Conservation (phyloP, 2,329 filamentous ascomycete genomes). For the Neurospora sp. region DNA sequence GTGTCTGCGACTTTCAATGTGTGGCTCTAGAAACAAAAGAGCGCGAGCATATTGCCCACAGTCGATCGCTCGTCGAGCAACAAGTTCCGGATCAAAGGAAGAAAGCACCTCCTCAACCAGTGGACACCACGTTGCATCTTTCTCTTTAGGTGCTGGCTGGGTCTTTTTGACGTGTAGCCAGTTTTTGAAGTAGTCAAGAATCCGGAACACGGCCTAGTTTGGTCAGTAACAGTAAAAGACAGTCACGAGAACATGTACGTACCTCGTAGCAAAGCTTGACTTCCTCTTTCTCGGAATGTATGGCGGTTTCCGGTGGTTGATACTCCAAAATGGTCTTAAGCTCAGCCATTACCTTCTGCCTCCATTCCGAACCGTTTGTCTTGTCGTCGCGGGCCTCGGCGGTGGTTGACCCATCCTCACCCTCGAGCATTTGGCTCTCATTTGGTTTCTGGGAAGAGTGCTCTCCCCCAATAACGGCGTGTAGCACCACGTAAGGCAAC, state of each 20-base stretch:
- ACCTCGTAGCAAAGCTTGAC: constrained; percentile 83
- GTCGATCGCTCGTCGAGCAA: constrained; percentile 77
- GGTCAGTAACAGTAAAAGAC: constrained; percentile 11
- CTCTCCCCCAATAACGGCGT: constrained; percentile 65
- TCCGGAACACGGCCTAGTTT: constrained; percentile 69
- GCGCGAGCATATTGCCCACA: constrained; percentile 89
- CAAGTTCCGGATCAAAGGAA: constrained; percentile 63
- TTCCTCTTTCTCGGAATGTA: constrained; percentile 59
- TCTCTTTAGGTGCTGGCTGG: constrained; percentile 20
- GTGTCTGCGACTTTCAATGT: constrained; percentile 47
- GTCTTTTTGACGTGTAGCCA: constrained; percentile 74
- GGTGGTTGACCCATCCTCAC: no score
- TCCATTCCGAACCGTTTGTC: constrained; percentile 29
- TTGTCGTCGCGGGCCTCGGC: neutral
- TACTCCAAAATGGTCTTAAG: constrained; percentile 65
- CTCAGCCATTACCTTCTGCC: constrained; percentile 57
- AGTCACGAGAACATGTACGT: constrained; percentile 21
- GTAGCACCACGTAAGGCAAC: constrained; percentile 77
- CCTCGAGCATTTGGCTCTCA: neutral
- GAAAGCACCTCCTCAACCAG: constrained; percentile 43
- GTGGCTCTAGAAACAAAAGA: constrained; percentile 89
- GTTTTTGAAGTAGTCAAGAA: constrained; percentile 82
- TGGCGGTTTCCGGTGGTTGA: constrained; percentile 37
- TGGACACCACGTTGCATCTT: constrained; percentile 39
- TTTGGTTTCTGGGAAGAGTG: neutral